phyloP scores from a whole-genome alignment of 148 eudicot species.

The Vaccinium corymbosum region DNA sequence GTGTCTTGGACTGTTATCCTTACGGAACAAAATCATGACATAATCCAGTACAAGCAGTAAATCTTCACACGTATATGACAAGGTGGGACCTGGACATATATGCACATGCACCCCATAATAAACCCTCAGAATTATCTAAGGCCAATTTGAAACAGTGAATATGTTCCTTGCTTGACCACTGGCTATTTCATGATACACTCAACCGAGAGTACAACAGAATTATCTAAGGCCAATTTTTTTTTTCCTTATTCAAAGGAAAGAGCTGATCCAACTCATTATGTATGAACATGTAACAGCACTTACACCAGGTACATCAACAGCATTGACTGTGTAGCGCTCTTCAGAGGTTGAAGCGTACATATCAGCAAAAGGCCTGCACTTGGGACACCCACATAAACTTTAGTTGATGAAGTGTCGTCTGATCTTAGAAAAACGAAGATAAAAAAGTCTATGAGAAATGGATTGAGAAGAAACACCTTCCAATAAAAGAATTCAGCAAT shows the following conservation, averaged over 20 bases:
- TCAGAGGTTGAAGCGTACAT: constrained; percentile 38
- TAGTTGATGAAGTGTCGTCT: background rate
- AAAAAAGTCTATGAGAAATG: background rate
- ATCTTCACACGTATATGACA: background rate
- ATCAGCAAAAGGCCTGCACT: constrained; percentile 65
- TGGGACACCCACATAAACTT: background rate
- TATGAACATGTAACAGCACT: constrained; percentile 21
- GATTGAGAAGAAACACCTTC: constrained; percentile 44
- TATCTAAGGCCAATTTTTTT: background rate
- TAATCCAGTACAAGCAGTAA: background rate
- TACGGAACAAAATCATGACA: background rate
- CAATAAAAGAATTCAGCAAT: constrained; percentile 62
- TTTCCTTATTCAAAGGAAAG: background rate
- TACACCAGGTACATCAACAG: constrained; percentile 53
- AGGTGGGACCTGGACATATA: background rate
- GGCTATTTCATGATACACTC: background rate
- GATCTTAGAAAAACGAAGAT: background rate
- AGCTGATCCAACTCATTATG: background rate
- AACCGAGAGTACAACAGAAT: background rate
- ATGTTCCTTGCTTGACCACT: background rate
- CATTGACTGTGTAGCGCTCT: constrained; percentile 60
- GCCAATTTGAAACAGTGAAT: background rate
- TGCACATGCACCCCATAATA: background rate
- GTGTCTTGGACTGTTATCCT: background rate
- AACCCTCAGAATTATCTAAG: too few species aligned